Evolutionary conservation across 2,329 filamentous ascomycete species (phyloP).

Genomic region (Diplocarpon rosae): DNA sequence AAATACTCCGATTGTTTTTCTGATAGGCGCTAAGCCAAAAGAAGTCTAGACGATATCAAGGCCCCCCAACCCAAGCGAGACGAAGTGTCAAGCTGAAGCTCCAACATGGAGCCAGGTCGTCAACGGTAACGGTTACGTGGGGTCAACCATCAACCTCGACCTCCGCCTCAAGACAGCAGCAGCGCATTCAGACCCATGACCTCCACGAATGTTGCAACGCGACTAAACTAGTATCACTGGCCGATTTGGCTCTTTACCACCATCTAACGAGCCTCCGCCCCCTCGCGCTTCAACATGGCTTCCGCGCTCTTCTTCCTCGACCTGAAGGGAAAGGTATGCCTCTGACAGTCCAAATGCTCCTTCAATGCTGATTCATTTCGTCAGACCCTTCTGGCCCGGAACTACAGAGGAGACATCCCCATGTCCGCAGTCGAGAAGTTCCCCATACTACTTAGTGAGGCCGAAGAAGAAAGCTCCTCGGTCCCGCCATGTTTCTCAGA

Average conservation of each 20-base stretch:
- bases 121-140: slow-evolving; percentile 14
- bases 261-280: slow-evolving; percentile 1
- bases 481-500: slow-evolving; percentile 97
- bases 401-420: slow-evolving; percentile 96
- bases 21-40: slow-evolving; percentile 16
- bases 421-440: slow-evolving; percentile 99
- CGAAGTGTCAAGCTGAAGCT: slow-evolving; percentile 15
- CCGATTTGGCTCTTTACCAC: slow-evolving; percentile 11
- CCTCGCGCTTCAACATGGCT: slow-evolving; percentile 52
- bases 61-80: slow-evolving; percentile 9
- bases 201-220: slow-evolving; percentile 15
- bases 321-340: slow-evolving; percentile 91
- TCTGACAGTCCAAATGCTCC: slow-evolving; percentile 4
- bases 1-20: slow-evolving; percentile 9
- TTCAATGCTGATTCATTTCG: slow-evolving; percentile 15
- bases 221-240: slow-evolving; percentile 8
- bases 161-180: slow-evolving; percentile 3
- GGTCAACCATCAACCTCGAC: slow-evolving; percentile 4
- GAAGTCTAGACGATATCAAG: not conserved
- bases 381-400: slow-evolving; percentile 93
- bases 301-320: slow-evolving; percentile 98
- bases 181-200: slow-evolving; percentile 5
- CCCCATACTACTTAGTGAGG: slow-evolving; percentile 87
- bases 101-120: slow-evolving; percentile 3
- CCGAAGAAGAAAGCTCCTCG: slow-evolving; percentile 96